phyloP scores from a whole-genome alignment of 352 stramenopile species.

The Plasmopara halstedii region DNA sequence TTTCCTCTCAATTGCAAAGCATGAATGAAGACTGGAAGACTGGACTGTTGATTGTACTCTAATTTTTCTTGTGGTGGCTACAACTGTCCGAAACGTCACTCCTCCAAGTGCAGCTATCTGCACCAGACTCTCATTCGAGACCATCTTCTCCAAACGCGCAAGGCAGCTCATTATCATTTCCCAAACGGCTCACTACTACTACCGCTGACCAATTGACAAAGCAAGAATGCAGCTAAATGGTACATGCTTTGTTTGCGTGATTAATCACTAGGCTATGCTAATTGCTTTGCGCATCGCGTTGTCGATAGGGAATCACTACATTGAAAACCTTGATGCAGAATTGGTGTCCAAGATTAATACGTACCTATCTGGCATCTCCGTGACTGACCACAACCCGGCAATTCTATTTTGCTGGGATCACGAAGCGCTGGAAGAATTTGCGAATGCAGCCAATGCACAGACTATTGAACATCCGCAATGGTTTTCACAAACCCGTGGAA shows the following conservation, averaged over 20 bases:
- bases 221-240: slow-evolving; percentile 26
- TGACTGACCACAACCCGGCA: slow-evolving; percentile 34
- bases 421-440: slow-evolving; percentile 30
- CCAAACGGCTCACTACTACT: slow-evolving; percentile 1
- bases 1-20: slow-evolving; percentile 24
- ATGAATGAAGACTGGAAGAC: too few species aligned
- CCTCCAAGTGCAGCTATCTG: slow-evolving; percentile 7
- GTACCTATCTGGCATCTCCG: slow-evolving; percentile 23
- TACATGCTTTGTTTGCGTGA: slow-evolving; percentile 6
- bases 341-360: slow-evolving; percentile 26
- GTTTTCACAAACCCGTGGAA: slow-evolving; percentile 29
- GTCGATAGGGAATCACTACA: slow-evolving; percentile 16
- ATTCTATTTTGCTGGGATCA: slow-evolving; percentile 33
- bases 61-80: slow-evolving; percentile 5
- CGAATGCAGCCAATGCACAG: slow-evolving; percentile 24
- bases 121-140: slow-evolving; percentile 23
- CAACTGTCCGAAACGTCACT: slow-evolving; percentile 23
- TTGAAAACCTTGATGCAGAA: slow-evolving; percentile 18
- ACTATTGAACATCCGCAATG: slow-evolving; percentile 22
- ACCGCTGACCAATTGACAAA: slow-evolving; percentile 3
- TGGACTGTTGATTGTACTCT: slow-evolving; percentile 19
- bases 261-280: slow-evolving; percentile 6
- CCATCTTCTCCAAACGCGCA: slow-evolving; percentile 3
- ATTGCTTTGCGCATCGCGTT: not conserved
- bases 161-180: slow-evolving; percentile 13